These are phyloP conservation scores for Apiotrichum montevideense DNA, from an alignment of 1,284 basidiomycete genomes.

Conservation along the genomic window DNA sequence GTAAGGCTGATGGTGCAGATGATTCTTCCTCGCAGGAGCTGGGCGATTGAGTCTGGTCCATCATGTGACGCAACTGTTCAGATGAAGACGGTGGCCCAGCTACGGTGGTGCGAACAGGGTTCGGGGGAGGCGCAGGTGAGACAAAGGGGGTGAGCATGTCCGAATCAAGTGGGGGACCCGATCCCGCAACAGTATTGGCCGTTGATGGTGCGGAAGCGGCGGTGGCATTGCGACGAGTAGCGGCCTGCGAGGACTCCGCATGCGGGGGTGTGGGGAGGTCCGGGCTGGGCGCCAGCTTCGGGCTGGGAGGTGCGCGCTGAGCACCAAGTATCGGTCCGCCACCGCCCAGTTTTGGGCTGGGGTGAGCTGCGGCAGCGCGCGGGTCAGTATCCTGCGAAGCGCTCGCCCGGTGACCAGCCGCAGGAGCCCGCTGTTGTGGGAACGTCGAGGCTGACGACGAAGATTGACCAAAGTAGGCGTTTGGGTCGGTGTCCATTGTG, in stretches of 20 bases:
- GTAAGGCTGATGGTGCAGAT: neutral
- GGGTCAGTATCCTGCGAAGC: constrained; percentile 12
- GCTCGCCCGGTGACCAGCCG: constrained; percentile 6
- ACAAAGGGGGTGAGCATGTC: constrained; percentile 20
- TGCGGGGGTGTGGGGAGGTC: constrained; percentile 7
- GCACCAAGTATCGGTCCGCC: neutral
- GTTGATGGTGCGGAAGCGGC: neutral
- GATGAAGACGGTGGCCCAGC: constrained; percentile 3
- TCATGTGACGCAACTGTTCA: constrained; percentile 13
- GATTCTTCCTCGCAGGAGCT: neutral
- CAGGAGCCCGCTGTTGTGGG: constrained; percentile 7
- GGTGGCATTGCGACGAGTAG: constrained; percentile 3
- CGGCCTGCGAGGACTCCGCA: constrained; percentile 18
- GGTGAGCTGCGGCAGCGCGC: constrained; percentile 3
- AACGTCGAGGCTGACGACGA: constrained; percentile 6
- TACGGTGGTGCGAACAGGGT: neutral
- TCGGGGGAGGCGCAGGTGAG: constrained; percentile 10
- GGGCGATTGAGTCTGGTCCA: constrained; percentile 1
- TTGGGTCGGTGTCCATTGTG: constrained; percentile 19
- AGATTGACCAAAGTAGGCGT: constrained; percentile 11
- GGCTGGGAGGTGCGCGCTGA: constrained; percentile 9
- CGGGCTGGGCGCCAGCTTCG: constrained; percentile 12
- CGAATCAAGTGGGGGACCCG: constrained; percentile 2
- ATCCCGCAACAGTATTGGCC: neutral
- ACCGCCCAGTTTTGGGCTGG: constrained; percentile 9